These are phyloP conservation scores for Daldinia loculata DNA, from an alignment of 495 filamentous ascomycete species.

Conservation along the genomic window DNA sequence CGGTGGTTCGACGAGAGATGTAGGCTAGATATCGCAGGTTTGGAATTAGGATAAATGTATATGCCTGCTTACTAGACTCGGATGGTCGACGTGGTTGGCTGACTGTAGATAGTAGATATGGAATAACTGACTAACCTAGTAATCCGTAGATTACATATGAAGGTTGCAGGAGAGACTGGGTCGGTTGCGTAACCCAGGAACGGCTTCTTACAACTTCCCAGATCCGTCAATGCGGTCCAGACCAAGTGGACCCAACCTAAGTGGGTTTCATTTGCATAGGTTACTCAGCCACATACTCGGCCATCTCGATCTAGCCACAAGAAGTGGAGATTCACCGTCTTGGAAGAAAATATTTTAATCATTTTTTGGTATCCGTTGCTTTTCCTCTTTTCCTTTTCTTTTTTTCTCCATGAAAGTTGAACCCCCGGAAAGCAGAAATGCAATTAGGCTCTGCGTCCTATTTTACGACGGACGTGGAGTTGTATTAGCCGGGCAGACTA, in stretches of 20 bases:
- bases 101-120: conserved; percentile 6
- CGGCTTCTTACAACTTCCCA: conserved; percentile 5
- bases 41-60: not conserved
- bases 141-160: conserved; percentile 14
- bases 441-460: conserved; percentile 51
- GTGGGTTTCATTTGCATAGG: not conserved
- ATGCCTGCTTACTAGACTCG: conserved; percentile 15
- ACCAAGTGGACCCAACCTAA: conserved; percentile 1
- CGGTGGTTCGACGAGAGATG: not conserved
- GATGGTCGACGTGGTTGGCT: conserved; percentile 20
- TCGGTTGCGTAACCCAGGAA: conserved; percentile 36
- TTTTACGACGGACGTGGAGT: conserved; percentile 50
- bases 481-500: conserved; percentile 60
- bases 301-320: conserved; percentile 2
- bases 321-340: conserved; percentile 16
- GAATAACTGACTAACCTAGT: too few relatives aligned
- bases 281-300: conserved; percentile 8
- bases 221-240: conserved; percentile 30
- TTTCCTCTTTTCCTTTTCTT: conserved; percentile 35
- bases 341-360: conserved; percentile 23
- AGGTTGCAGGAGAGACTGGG: conserved; percentile 31
- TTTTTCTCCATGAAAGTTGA: conserved; percentile 57
- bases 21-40: conserved; percentile 7
- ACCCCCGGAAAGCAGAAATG: conserved; percentile 54
- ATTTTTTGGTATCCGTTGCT: not conserved